A percentile compares a stretch with the other conserved stretches of the same genome.
These are phyloP conservation scores for Nematodospora valgi DNA, from an alignment of 805 yeast genomes.

Conservation along the genomic window DNA sequence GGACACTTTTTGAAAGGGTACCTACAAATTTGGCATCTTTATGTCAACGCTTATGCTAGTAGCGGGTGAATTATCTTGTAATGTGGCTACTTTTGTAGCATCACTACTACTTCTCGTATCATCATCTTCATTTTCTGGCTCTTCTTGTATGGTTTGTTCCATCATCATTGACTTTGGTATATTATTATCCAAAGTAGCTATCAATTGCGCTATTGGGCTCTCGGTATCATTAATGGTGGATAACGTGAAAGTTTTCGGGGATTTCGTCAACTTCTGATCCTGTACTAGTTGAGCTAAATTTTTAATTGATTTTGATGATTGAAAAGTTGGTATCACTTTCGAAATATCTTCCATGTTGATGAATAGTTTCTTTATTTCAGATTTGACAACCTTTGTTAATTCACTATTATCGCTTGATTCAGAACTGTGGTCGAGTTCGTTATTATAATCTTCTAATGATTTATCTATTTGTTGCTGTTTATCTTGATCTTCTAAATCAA, in stretches of 20 bases:
- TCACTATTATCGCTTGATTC: too few relatives aligned
- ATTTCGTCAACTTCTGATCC: conserved; percentile 27
- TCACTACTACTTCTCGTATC: neutral
- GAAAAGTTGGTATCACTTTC: too few relatives aligned
- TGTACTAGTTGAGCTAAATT: conserved; percentile 29
- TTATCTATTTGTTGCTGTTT: conserved; percentile 8
- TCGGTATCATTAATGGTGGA: conserved; percentile 32
- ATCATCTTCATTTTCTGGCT: neutral
- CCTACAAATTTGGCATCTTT: too few relatives aligned
- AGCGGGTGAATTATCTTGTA: too few relatives aligned
- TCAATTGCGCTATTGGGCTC: conserved; percentile 35
- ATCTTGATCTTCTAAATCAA: conserved; percentile 37
- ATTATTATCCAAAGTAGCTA: conserved; percentile 15
- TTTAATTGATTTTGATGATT: conserved; percentile 33
- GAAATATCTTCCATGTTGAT: too few relatives aligned
- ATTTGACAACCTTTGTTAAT: too few relatives aligned
- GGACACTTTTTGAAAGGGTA: too few relatives aligned
- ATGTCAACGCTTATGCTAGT: too few relatives aligned
- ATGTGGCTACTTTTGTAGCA: too few relatives aligned
- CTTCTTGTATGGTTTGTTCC: conserved; percentile 26
- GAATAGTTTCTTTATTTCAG: too few relatives aligned
- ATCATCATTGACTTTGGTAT: conserved; percentile 11
- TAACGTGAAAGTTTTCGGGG: conserved; percentile 40
- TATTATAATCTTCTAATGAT: neutral
- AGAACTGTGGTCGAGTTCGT: conserved; percentile 12